Base-by-base conservation (phyloP, 2,329 filamentous ascomycete species). In the Dactylellina drechsleri region DNA sequence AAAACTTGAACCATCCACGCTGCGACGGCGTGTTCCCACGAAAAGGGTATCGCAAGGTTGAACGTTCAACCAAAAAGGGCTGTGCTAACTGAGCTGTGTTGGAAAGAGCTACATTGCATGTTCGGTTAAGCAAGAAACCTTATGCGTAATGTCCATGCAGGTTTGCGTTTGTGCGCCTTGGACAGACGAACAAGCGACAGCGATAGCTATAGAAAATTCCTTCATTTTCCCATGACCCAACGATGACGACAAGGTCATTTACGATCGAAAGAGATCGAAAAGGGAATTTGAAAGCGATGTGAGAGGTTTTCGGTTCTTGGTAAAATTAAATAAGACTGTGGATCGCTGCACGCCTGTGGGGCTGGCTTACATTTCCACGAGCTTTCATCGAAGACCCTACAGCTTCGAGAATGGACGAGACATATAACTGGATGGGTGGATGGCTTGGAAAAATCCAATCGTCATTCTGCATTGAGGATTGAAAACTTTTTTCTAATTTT, bases 51-150 rank as follows among this genome's bases (percentile, higher is more conserved):
- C 31, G 31, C 31, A 36, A 36, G 31, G 31, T 36, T 36, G 31
- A 36, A 36, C 1, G 16, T 13, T 13, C 54, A 10, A 20, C 16
- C 23, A n/a, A 23, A 20, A 62, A 41, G 16, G 56, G 47, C 52
- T 58, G 41, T 58, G 53, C 28, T 62, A 28, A 6, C 43, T 18
- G 7, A 15, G 43, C 59, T 8, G 40, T 36, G 60, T 56, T 57
- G 31, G 31, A 36, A 36, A 16, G 41, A 66, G 50, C 53, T 50
- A 31, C 50, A 47, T 56, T 75, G 71, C 71, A 75, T 65, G 26
- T 36, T 75, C 71, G 71, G 71, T 75, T 75, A 75, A 68, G 71
- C 71, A 75, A 45, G 71, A 67, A 75, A 75, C 71, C 71, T 75
- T 75, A 75, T 75, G 71, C 71, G 64, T n/a, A 23, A 23, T 43